Evolutionary conservation across 208 protist genomes (phyloP).

Genomic region (Crithidia thermophila): DNA sequence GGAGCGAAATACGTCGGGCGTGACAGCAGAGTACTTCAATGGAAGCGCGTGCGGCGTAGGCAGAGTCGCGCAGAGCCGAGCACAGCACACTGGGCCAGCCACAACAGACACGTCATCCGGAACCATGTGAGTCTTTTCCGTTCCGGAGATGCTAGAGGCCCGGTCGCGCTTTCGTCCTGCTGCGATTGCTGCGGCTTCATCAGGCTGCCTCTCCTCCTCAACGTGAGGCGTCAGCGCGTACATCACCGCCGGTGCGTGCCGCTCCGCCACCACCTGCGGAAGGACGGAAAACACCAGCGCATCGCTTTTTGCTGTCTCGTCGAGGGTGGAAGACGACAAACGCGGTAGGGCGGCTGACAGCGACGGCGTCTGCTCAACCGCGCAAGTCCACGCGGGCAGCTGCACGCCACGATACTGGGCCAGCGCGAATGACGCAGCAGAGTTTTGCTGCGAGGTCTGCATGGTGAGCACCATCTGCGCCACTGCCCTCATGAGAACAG

Average conservation of each 20-base stretch:
- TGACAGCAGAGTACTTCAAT: not conserved
- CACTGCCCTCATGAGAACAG: slow-evolving; percentile 22
- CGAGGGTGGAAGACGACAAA: too few species aligned
- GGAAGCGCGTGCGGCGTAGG: not conserved
- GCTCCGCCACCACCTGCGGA: slow-evolving; percentile 27
- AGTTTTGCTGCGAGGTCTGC: slow-evolving; percentile 17
- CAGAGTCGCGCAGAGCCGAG: not conserved
- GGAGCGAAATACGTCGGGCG: not conserved
- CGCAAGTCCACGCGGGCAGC: slow-evolving; percentile 12
- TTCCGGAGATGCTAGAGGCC: too few species aligned
- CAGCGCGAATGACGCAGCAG: slow-evolving; percentile 14
- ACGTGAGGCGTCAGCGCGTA: not conserved
- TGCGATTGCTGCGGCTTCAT: not conserved
- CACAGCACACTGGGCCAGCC: not conserved
- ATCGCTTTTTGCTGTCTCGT: too few species aligned
- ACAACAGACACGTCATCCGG: too few species aligned
- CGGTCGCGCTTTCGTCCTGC: not conserved
- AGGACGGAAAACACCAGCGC: slow-evolving; percentile 18
- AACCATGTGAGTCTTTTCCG: too few species aligned
- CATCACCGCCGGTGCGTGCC: not conserved
- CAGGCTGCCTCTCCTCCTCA: too few species aligned
- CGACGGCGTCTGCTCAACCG: not conserved
- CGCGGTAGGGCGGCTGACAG: not conserved
- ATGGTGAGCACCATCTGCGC: slow-evolving; percentile 30
- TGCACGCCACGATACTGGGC: slow-evolving; percentile 17